These are phyloP conservation scores for Trichoderma afroharzianum DNA, from an alignment of 2,329 filamentous ascomycete genomes.

Conservation along the genomic window DNA sequence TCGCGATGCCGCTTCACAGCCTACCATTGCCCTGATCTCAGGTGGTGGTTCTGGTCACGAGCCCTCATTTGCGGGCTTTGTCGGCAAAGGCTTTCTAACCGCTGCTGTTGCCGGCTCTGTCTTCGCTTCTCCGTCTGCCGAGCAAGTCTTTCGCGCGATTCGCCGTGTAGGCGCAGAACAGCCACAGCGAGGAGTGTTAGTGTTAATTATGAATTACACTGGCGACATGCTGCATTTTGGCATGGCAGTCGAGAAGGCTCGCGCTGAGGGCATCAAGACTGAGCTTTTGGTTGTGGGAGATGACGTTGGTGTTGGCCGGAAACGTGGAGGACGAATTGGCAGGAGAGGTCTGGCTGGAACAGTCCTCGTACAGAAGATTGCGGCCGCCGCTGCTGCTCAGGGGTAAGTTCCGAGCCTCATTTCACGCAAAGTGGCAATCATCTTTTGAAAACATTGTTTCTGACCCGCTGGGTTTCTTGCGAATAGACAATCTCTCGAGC, in stretches of 20 bases:
- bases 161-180: constrained; percentile 52
- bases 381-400: constrained; percentile 53
- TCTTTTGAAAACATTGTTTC: neutral
- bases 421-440: neutral
- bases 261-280: constrained; percentile 54
- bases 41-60: constrained; percentile 73
- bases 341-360: constrained; percentile 67
- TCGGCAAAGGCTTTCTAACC: constrained; percentile 64
- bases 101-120: constrained; percentile 71
- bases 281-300: constrained; percentile 72
- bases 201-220: constrained; percentile 74
- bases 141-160: constrained; percentile 65
- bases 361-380: constrained; percentile 62
- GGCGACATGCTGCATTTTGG: constrained; percentile 71
- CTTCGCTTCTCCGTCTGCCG: constrained; percentile 70
- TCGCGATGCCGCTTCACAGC: constrained; percentile 19
- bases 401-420: constrained; percentile 12
- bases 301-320: constrained; percentile 67
- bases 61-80: constrained; percentile 67
- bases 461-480: neutral
- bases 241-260: constrained; percentile 70
- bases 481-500: constrained; percentile 30
- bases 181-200: constrained; percentile 58
- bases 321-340: constrained; percentile 66
- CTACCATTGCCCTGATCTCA: constrained; percentile 33